Evolutionary conservation across 148 eudicot species (phyloP), one percentile per base, ranked within the genome.

Genomic region (Rheum nobile): DNA sequence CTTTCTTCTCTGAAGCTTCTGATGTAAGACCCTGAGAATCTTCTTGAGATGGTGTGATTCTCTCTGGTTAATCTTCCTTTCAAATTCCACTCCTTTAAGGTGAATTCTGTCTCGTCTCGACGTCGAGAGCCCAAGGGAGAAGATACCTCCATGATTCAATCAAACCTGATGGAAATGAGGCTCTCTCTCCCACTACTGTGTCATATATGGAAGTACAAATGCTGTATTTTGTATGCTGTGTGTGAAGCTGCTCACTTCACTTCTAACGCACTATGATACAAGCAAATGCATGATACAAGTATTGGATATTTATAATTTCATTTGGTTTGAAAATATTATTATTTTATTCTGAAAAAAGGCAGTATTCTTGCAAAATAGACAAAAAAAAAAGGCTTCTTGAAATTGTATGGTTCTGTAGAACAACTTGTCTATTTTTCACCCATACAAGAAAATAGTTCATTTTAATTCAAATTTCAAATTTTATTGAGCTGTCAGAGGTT

Each of bases 1-100:
- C 35, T 48, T 50, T 48, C 96, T 59, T 94, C 97, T 78, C 90
- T 78, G 37, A 91, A 89, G 73, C 89, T 88, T 65, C 77, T 82
- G 10, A 94, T 75, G 71, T 85, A 82, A 0, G 98, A 91, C 3
- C 90, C 88, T 1, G 98, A 94, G 67, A 83, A 87, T 76, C 98
- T 86, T 74, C 98, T 87, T 9, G 97, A 89, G 13, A n/a, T 75
- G 19, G 46, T 52, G 34, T 47, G 42, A 31, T 87, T 89, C 37
- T 87, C 98, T 19, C 88, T 80, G 77, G 89, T 89, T 72, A 89
- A 79, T 69, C 87, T 78, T 32, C 90, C 88, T 80, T 83, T 88
- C 67, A 88, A 76, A 34, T 76, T 83, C 97, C 98, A 94, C 82
- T 94, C 97, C 79, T 76, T 81, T 9, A 89, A 75, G 68, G 83